These are phyloP conservation scores for Ophiocordyceps camponoti-saundersi DNA, from an alignment of 2,329 filamentous ascomycete genomes.

Conservation along the genomic window DNA sequence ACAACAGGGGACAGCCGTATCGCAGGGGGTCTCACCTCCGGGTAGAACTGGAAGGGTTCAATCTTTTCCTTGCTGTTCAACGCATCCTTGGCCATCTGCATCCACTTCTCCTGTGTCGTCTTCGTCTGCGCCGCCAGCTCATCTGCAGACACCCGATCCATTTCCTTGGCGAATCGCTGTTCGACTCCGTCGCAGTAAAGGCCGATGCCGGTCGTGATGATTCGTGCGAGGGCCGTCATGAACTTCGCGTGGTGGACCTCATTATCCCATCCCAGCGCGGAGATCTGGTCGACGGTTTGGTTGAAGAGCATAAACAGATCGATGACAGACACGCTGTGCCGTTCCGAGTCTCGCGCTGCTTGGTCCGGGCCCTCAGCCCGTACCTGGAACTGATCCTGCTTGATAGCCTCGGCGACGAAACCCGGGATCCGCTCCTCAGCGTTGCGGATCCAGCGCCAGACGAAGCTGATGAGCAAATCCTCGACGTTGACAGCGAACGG, in stretches of 20 bases:
- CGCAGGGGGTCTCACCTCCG: constrained; percentile 51
- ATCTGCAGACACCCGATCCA: constrained; percentile 80
- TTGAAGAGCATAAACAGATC: constrained; percentile 92
- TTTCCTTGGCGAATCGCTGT: constrained; percentile 69
- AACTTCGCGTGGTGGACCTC: constrained; percentile 89
- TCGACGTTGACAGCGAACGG: constrained; percentile 83
- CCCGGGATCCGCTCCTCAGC: constrained; percentile 65
- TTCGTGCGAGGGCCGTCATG: constrained; percentile 83
- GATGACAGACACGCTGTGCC: constrained; percentile 84
- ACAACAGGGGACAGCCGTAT: not conserved
- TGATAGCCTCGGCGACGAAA: constrained; percentile 81
- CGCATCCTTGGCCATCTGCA: constrained; percentile 85
- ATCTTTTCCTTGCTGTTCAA: constrained; percentile 85
- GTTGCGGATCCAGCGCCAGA: constrained; percentile 83
- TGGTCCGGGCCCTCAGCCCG: constrained; percentile 46
- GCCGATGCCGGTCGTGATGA: constrained; percentile 66
- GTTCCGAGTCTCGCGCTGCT: constrained; percentile 57
- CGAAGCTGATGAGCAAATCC: constrained; percentile 71
- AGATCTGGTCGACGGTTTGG: constrained; percentile 75
- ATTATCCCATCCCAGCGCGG: constrained; percentile 79
- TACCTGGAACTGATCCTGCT: constrained; percentile 74
- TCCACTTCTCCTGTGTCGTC: constrained; percentile 79
- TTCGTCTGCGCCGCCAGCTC: constrained; percentile 65
- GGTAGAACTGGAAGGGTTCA: constrained; percentile 92
- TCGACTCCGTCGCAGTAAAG: constrained; percentile 88